phyloP scores from a whole-genome alignment of 495 filamentous ascomycete species.

The Podospora tetraspora region DNA sequence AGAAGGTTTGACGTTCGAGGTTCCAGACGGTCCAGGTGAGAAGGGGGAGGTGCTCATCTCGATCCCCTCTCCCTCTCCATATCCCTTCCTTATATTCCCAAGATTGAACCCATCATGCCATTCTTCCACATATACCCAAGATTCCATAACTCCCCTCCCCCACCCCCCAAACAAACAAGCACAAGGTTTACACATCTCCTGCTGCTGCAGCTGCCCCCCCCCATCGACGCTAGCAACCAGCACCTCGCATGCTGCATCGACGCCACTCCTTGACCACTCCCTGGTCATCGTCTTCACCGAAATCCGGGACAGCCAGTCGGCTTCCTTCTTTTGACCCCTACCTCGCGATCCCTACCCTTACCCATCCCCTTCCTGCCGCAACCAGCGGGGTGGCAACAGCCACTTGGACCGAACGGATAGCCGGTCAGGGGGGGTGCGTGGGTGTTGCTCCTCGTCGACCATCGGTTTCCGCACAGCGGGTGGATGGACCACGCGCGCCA shows the following conservation, averaged over 20 bases:
- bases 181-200: neutral
- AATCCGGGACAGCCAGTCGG: neutral
- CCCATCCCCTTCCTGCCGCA: neutral
- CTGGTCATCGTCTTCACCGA: neutral
- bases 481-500: neutral
- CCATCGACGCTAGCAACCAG: neutral
- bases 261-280: neutral
- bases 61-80: neutral
- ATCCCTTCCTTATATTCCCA: neutral
- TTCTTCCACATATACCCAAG: neutral
- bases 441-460: neutral
- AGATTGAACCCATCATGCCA: neutral
- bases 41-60: neutral
- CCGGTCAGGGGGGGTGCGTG: neutral
- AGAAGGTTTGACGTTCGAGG: neutral
- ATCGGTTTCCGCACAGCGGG: neutral
- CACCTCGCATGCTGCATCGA: neutral
- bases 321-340: neutral
- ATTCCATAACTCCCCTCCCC: neutral
- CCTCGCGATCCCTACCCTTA: neutral
- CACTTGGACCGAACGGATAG: neutral
- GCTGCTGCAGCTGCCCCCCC: neutral
- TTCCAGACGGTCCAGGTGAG: neutral
- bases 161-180: neutral
- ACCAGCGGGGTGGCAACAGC: neutral